Conservation (phyloP, 2,329 filamentous ascomycete species). For the Claviceps humidiphila region DNA sequence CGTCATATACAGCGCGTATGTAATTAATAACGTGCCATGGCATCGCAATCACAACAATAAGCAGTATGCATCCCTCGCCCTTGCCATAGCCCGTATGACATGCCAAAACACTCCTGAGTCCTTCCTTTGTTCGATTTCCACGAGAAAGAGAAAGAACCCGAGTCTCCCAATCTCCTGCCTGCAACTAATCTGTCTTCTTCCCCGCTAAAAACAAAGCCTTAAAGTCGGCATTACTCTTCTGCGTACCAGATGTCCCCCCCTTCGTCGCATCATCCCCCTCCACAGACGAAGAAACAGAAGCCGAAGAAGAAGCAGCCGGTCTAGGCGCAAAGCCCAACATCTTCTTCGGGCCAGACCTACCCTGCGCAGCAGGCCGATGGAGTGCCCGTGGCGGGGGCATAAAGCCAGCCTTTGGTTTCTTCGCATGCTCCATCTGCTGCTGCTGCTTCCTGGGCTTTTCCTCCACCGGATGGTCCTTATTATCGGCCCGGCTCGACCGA, state of each 20-base stretch:
- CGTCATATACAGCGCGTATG: too few species aligned
- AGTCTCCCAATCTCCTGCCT: neutral
- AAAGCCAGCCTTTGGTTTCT: constrained; percentile 13
- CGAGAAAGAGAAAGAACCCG: neutral
- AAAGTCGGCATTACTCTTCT: constrained; percentile 45
- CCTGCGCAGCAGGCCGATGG: constrained; percentile 28
- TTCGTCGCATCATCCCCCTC: constrained; percentile 8
- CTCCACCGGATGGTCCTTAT: constrained; percentile 13
- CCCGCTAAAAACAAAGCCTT: constrained; percentile 35
- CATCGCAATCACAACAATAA: too few species aligned
- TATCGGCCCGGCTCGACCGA: constrained; percentile 35
- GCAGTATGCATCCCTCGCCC: too few species aligned
- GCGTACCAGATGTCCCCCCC: constrained; percentile 10
- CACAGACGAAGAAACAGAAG: constrained; percentile 4
- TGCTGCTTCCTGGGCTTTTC: neutral
- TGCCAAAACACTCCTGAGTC: too few species aligned
- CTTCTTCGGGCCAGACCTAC: constrained; percentile 26
- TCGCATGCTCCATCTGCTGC: constrained; percentile 5
- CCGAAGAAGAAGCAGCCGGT: constrained; percentile 5
- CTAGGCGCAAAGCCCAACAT: constrained; percentile 29
- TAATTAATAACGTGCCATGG: too few species aligned
- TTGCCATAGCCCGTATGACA: too few species aligned
- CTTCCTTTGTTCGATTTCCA: too few species aligned
- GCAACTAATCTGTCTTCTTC: constrained; percentile 6
- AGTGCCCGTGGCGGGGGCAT: constrained; percentile 31